Evolutionary conservation across 768 basidiomycete species (phyloP).

Genomic region (Lentinula sp.): DNA sequence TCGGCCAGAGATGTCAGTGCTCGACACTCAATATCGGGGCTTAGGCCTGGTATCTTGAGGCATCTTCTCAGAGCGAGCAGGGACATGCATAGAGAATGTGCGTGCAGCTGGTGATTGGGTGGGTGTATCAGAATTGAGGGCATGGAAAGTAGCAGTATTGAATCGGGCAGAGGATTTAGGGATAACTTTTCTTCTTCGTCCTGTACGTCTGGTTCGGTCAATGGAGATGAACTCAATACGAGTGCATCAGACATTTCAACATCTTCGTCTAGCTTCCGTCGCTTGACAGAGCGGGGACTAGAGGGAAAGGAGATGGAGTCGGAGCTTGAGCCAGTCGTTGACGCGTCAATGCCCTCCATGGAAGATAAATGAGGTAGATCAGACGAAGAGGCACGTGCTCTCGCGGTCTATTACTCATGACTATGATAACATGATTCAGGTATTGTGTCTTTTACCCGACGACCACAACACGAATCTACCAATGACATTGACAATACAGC

Average conservation of each 20-base stretch:
- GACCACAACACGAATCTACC: no score
- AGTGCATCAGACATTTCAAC: background rate
- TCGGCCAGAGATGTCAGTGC: slow-evolving; percentile 71
- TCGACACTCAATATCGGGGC: slow-evolving; percentile 57
- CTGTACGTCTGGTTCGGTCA: background rate
- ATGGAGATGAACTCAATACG: background rate
- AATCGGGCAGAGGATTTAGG: slow-evolving; percentile 22
- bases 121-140: slow-evolving; percentile 60
- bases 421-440: background rate
- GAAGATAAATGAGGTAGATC: background rate
- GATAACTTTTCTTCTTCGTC: background rate
- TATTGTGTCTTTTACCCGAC: no score
- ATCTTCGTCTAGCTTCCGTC: background rate
- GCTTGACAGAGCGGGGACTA: background rate
- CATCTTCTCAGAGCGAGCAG: slow-evolving; percentile 51
- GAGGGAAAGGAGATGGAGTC: background rate
- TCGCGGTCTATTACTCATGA: background rate
- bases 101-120: slow-evolving; percentile 52
- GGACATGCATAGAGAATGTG: slow-evolving; percentile 50
- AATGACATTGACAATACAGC: no score
- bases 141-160: slow-evolving; percentile 52
- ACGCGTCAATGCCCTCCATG: background rate
- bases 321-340: background rate
- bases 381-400: background rate
- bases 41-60: slow-evolving; percentile 41